Evolutionary conservation across 768 basidiomycete genomes (phyloP).

Genomic region (Mycena vitilis): DNA sequence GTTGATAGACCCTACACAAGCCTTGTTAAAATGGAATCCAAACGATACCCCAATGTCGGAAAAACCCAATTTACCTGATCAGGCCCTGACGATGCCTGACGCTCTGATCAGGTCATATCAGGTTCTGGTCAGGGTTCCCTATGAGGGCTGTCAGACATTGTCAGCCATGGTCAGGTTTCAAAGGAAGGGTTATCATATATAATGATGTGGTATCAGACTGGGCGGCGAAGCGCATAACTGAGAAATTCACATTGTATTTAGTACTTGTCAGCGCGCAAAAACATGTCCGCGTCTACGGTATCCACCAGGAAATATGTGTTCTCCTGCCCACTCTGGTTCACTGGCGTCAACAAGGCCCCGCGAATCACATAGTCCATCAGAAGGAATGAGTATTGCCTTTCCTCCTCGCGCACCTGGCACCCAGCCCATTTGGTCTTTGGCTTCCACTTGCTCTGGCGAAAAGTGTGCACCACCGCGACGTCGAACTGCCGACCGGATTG

Average conservation of each 20-base stretch:
- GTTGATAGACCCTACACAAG: too few relatives aligned
- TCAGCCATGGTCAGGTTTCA: not conserved
- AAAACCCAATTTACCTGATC: slow-evolving; percentile 7
- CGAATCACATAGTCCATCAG: slow-evolving; percentile 8
- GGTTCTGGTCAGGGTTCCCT: not conserved
- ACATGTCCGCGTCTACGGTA: not conserved
- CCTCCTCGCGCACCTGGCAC: not conserved
- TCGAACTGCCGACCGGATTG: not conserved
- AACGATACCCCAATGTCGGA: too few relatives aligned
- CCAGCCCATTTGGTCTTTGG: slow-evolving; percentile 3
- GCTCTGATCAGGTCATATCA: not conserved
- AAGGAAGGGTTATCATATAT: not conserved
- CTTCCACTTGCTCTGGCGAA: slow-evolving; percentile 2
- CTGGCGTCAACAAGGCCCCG: not conserved
- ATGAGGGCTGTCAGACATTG: not conserved
- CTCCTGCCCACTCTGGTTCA: not conserved
- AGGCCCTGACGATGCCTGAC: slow-evolving; percentile 1
- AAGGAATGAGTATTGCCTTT: not conserved
- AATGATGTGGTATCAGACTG: too few relatives aligned
- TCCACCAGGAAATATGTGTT: slow-evolving; percentile 1
- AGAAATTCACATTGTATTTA: not conserved
- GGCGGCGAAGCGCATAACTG: too few relatives aligned
- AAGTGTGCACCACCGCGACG: not conserved
- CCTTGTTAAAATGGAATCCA: too few relatives aligned
- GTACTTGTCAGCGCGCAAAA: slow-evolving; percentile 1